These are phyloP conservation scores for Scutellaria galericulata DNA, from an alignment of 257 asterid genomes.

Conservation along the genomic window DNA sequence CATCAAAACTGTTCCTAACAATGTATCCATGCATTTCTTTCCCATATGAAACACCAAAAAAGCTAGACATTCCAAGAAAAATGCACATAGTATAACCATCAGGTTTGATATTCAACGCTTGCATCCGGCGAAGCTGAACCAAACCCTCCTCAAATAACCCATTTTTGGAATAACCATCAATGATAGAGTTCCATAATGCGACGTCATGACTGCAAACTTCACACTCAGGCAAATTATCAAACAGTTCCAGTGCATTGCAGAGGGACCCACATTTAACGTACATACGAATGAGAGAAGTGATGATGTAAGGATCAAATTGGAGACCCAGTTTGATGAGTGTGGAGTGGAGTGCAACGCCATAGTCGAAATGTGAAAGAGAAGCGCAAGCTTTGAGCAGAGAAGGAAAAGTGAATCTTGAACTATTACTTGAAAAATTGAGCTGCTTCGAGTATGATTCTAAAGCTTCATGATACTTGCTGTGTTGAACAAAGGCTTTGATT, in stretches of 20 bases:
- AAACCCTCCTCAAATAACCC: conserved; percentile 53
- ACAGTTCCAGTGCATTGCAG: conserved; percentile 60
- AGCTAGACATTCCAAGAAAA: conserved; percentile 55
- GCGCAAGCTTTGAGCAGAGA: conserved; percentile 85
- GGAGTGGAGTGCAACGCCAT: conserved; percentile 69
- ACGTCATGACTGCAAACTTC: conserved; percentile 54
- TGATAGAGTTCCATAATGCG: conserved; percentile 81
- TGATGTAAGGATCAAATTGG: conserved; percentile 62
- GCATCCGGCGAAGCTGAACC: conserved; percentile 61
- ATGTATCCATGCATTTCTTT: conserved; percentile 71
- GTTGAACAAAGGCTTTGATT: conserved; percentile 55
- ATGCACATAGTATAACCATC: conserved; percentile 83
- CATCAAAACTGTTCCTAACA: conserved; percentile 50
- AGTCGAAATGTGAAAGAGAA: conserved; percentile 45
- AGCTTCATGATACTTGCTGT: conserved; percentile 58
- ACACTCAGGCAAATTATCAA: conserved; percentile 58
- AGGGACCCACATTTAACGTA: conserved; percentile 64
- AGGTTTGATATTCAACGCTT: conserved; percentile 56
- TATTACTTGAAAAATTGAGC: conserved; percentile 41
- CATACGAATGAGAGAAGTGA: conserved; percentile 74
- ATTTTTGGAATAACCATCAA: conserved; percentile 65
- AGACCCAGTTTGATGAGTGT: conserved; percentile 61
- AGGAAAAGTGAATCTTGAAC: conserved; percentile 72
- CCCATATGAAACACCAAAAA: conserved; percentile 42
- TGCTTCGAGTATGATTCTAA: conserved; percentile 52